Conservation (phyloP, 1,284 basidiomycete genomes). For the Omphalotus olearius region DNA sequence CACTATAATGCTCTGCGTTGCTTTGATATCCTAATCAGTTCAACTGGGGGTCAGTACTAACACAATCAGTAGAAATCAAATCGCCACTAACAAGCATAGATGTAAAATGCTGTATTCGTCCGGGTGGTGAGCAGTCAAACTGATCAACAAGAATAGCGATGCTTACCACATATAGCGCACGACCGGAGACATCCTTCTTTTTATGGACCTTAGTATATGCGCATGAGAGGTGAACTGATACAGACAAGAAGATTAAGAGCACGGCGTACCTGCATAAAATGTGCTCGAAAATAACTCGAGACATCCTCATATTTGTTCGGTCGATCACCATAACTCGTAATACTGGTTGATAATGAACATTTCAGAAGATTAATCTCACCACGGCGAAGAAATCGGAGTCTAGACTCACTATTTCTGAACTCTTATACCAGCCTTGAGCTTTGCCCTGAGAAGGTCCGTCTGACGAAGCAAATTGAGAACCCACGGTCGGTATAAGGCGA, state of each 20-base stretch:
- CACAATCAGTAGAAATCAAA: not conserved
- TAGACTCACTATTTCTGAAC: constrained; percentile 66
- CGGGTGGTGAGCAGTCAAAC: constrained; percentile 3
- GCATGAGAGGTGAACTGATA: too few relatives aligned
- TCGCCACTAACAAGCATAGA: constrained; percentile 61
- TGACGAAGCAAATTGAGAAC: constrained; percentile 21
- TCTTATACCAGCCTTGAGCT: constrained; percentile 57
- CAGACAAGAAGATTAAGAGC: not conserved
- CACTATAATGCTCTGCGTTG: constrained; percentile 70
- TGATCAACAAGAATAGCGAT: not conserved
- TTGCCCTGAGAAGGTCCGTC: constrained; percentile 65
- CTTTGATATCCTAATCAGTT: constrained; percentile 57
- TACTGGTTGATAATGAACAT: constrained; percentile 37
- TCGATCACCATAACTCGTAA: constrained; percentile 74
- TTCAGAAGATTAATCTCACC: not conserved
- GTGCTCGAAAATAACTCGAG: constrained; percentile 73
- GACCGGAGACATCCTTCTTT: constrained; percentile 54
- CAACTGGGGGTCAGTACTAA: constrained; percentile 3
- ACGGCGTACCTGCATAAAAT: constrained; percentile 55
- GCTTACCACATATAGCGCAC: constrained; percentile 63
- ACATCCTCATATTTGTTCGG: constrained; percentile 69
- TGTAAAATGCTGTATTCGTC: constrained; percentile 57
- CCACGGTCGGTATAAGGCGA: not conserved
- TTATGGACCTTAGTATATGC: constrained; percentile 37
- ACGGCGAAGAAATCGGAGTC: not conserved